Base-by-base conservation (phyloP, 495 filamentous ascomycete genomes). In the Hapsidospora chrysogenum region DNA sequence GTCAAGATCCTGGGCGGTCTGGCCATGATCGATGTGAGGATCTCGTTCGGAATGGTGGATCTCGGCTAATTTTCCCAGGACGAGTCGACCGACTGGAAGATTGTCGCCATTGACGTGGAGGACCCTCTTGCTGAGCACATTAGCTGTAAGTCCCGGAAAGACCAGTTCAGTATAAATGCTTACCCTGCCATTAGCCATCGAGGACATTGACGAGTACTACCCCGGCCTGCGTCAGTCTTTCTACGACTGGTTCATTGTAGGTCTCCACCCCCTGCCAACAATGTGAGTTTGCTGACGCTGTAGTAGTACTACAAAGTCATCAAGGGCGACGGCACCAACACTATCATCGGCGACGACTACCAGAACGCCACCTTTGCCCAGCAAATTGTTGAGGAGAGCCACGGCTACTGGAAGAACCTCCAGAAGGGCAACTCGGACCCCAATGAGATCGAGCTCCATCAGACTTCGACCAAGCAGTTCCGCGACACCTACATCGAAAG, bases 11-110 rank as follows among this genome's bases (percentile, higher is more conserved):
- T 54, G 2, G 53, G 55, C 4, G 36, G 51, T 0, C 15, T 61
- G 20, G 49, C 46, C 1, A 37, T 61, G 39, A 31, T 57, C 14
- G 53, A 54, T 33, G 36, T 32, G 6, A 10, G 16, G n/a, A 19
- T 10, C 2, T 10, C 15, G 3, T 32, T 8, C 6, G n/a, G 9
- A 3, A 18, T 18, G 11, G 4, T 4, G 4, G 10, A 0, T 7
- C 14, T 3, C 4, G 2, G 11, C 30, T 32, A 3, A 32, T 14
- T 3, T 2, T 32, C 16, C 3, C 30, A 46, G 21, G 47, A 43
- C 31, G 45, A 54, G 35, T 21, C 18, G 3, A 57, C 52, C 14
- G 52, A 57, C 29, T 58, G 57, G 57, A 53, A 56, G 37, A 36
- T 56, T 0, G 13, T 56, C 3, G 46, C 42, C 8, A 42, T 56